Conservation (phyloP, 495 filamentous ascomycete species). For the Lophium mytilinum region DNA sequence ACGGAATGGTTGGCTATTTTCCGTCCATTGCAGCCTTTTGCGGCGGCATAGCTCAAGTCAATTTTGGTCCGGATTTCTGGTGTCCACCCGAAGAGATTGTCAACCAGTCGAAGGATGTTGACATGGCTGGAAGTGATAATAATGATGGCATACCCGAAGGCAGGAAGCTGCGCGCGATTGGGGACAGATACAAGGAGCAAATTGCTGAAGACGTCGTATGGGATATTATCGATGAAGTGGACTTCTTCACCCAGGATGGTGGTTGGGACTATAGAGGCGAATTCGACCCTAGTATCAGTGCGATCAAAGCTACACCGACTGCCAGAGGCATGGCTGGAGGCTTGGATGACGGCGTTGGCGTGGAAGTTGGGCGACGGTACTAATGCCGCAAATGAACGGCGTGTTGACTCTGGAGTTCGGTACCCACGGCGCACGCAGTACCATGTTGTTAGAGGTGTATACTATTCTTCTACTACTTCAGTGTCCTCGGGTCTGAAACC, state of each 20-base stretch:
- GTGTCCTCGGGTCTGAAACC: too few relatives aligned
- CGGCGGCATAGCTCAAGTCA: conserved; percentile 82
- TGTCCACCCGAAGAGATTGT: conserved; percentile 56
- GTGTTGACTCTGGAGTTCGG: too few relatives aligned
- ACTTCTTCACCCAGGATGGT: conserved; percentile 64
- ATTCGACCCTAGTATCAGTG: background rate
- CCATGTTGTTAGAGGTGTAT: too few relatives aligned
- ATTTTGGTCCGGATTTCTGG: conserved; percentile 89
- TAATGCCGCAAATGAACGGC: background rate
- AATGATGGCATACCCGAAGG: conserved; percentile 17
- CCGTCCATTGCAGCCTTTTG: conserved; percentile 87
- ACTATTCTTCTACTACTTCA: too few relatives aligned
- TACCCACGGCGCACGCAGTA: too few relatives aligned
- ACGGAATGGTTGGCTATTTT: conserved; percentile 91
- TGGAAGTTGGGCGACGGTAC: conserved; percentile 23
- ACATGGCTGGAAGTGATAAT: conserved; percentile 39
- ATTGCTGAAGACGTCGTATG: conserved; percentile 91
- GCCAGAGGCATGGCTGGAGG: conserved; percentile 20
- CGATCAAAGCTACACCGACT: conserved; percentile 22
- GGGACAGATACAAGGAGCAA: conserved; percentile 84
- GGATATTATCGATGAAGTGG: conserved; percentile 86
- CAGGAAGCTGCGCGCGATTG: conserved; percentile 48
- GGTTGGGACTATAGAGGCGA: conserved; percentile 34
- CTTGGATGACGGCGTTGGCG: conserved; percentile 22
- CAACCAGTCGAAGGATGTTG: conserved; percentile 37